These are phyloP conservation scores for Simmondsia chinensis DNA, from an alignment of 148 eudicot genomes.

Conservation along the genomic window DNA sequence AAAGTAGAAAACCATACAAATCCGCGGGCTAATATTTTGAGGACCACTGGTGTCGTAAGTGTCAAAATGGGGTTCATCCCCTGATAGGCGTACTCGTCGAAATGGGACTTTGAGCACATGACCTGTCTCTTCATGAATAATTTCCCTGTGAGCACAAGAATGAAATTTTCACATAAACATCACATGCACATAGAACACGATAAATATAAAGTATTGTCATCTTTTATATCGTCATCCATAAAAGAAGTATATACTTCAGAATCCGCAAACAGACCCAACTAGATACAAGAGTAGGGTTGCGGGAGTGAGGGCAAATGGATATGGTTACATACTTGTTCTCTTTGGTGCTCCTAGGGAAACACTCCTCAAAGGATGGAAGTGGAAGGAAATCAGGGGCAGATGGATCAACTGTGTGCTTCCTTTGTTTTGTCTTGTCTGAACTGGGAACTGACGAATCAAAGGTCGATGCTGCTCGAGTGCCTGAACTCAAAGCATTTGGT, in stretches of 20 bases:
- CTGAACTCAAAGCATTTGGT: constrained; percentile 15
- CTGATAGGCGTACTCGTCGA: constrained; percentile 78
- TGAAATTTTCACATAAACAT: background rate
- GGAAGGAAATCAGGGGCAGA: constrained; percentile 91
- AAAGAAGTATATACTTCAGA: too few species aligned
- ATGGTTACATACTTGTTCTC: constrained; percentile 47
- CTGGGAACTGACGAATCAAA: constrained; percentile 65
- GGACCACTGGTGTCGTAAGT: constrained; percentile 97
- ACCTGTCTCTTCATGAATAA: constrained; percentile 68
- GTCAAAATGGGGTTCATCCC: constrained; percentile 91
- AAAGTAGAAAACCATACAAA: constrained; percentile 32
- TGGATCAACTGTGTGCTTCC: constrained; percentile 84
- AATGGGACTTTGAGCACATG: constrained; percentile 86
- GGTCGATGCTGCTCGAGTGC: constrained; percentile 71
- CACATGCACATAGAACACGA: too few species aligned
- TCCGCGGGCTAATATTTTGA: constrained; percentile 65
- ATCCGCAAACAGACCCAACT: too few species aligned
- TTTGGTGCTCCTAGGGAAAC: constrained; percentile 91
- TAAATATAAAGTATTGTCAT: too few species aligned
- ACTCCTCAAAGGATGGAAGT: constrained; percentile 83
- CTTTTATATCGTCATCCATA: too few species aligned
- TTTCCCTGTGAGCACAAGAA: constrained; percentile 86
- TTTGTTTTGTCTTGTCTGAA: constrained; percentile 35
- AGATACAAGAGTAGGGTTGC: too few species aligned
- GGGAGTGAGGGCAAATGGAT: too few species aligned